These are phyloP conservation scores for Chimonanthus praecox DNA, from an alignment of 164 flowering plant genomes.

Conservation along the genomic window DNA sequence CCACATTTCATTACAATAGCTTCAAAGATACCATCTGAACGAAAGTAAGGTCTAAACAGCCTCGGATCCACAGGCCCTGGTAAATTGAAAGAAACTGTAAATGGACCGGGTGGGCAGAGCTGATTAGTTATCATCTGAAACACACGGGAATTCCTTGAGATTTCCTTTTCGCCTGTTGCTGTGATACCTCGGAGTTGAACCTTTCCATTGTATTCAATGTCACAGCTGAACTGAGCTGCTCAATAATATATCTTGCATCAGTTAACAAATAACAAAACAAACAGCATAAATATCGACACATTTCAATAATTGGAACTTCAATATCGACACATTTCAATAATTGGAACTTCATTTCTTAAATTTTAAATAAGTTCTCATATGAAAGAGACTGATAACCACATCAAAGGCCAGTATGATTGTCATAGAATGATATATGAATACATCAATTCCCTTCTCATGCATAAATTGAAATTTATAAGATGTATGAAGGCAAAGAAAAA, in stretches of 20 bases:
- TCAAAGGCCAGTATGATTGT: not conserved
- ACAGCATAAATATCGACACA: not conserved
- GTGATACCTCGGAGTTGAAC: constrained; percentile 42
- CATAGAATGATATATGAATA: not conserved
- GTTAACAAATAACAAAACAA: not conserved
- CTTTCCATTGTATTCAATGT: constrained; percentile 46
- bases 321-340: not conserved
- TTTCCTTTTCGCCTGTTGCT: constrained; percentile 28
- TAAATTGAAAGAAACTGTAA: constrained; percentile 37
- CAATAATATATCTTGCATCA: not conserved
- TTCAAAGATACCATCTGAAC: constrained; percentile 61
- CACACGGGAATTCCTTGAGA: constrained; percentile 18
- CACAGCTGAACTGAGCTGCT: constrained; percentile 55
- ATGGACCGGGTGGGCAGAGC: constrained; percentile 55
- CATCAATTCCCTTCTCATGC: not conserved
- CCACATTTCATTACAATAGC: constrained; percentile 35
- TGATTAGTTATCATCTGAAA: constrained; percentile 42
- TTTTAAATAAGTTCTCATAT: too few relatives aligned
- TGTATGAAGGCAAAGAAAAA: too few relatives aligned
- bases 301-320: not conserved
- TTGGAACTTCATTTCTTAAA: too few relatives aligned
- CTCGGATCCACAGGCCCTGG: constrained; percentile 74
- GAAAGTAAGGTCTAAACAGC: constrained; percentile 32
- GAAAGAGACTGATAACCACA: not conserved
- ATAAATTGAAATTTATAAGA: too few relatives aligned